Conservation (phyloP, 257 asterid genomes). For the Pogostemon cablin region DNA sequence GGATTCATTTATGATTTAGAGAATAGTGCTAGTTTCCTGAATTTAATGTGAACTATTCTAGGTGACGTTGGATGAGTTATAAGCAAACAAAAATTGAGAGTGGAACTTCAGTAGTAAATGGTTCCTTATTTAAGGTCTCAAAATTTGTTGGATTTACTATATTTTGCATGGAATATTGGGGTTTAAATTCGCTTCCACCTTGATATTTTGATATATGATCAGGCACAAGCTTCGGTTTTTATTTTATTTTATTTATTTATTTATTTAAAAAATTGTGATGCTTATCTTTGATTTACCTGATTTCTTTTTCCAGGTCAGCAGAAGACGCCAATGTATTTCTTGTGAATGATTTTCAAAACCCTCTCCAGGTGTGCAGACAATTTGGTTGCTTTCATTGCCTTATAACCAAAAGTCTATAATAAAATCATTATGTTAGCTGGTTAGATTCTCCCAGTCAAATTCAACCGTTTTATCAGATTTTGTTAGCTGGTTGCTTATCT, state of each 20-base stretch:
- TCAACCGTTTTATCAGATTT: background rate
- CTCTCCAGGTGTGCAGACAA: constrained; percentile 75
- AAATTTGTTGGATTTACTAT: background rate
- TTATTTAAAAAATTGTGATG: background rate
- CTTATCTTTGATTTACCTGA: constrained; percentile 22
- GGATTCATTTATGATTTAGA: constrained; percentile 8
- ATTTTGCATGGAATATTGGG: constrained; percentile 1
- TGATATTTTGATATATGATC: constrained; percentile 3
- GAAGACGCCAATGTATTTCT: constrained; percentile 95
- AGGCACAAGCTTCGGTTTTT: background rate
- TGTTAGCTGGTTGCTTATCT: constrained; percentile 16
- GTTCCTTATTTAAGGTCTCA: constrained; percentile 1
- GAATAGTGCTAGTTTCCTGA: background rate
- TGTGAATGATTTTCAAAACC: constrained; percentile 90
- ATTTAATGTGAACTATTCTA: background rate
- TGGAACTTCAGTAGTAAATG: background rate
- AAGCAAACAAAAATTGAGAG: background rate
- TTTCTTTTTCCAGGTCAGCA: constrained; percentile 71
- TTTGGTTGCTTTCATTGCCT: constrained; percentile 31
- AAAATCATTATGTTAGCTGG: background rate
- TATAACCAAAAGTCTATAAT: background rate
- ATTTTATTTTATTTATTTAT: background rate
- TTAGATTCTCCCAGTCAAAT: constrained; percentile 21
- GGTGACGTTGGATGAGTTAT: background rate
- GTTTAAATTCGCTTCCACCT: background rate